These are phyloP conservation scores for Kodamaea lidongshanica DNA, from an alignment of 805 yeast genomes.

Conservation along the genomic window DNA sequence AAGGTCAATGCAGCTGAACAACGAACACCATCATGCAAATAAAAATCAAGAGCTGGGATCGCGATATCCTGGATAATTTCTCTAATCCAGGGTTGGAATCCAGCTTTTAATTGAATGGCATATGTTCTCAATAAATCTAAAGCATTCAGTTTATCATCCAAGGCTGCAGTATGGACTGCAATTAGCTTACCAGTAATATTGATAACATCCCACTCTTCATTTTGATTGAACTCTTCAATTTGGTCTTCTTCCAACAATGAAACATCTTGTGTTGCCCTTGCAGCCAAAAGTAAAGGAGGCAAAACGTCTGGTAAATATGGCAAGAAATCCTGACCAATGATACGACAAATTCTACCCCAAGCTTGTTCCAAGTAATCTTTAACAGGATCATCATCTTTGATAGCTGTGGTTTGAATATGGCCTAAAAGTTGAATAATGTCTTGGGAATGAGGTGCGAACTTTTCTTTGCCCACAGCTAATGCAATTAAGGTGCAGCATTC, in stretches of 20 bases:
- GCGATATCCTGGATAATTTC: constrained; percentile 75
- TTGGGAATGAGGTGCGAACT: constrained; percentile 67
- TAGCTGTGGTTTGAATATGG: constrained; percentile 54
- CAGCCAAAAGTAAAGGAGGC: constrained; percentile 83
- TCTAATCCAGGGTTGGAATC: constrained; percentile 75
- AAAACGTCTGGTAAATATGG: constrained; percentile 79
- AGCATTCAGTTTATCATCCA: constrained; percentile 91
- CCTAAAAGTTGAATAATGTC: constrained; percentile 70
- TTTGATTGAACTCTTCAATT: constrained; percentile 68
- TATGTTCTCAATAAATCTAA: constrained; percentile 81
- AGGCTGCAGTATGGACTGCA: constrained; percentile 89
- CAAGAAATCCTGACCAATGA: constrained; percentile 77
- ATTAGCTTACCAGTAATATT: constrained; percentile 86
- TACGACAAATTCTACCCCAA: constrained; percentile 90
- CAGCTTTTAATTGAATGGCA: constrained; percentile 76
- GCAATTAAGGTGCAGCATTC: constrained; percentile 96
- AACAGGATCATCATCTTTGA: constrained; percentile 79
- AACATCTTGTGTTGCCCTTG: constrained; percentile 85
- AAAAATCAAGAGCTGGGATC: constrained; percentile 84
- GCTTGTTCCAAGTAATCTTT: constrained; percentile 85
- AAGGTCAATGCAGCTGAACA: constrained; percentile 82
- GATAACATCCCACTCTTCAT: constrained; percentile 94
- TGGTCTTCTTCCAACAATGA: constrained; percentile 87
- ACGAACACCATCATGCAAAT: constrained; percentile 90
- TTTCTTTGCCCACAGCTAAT: constrained; percentile 88